Base-by-base conservation (phyloP, 768 basidiomycete species). In the Rhodotorula kratochvilovae region DNA sequence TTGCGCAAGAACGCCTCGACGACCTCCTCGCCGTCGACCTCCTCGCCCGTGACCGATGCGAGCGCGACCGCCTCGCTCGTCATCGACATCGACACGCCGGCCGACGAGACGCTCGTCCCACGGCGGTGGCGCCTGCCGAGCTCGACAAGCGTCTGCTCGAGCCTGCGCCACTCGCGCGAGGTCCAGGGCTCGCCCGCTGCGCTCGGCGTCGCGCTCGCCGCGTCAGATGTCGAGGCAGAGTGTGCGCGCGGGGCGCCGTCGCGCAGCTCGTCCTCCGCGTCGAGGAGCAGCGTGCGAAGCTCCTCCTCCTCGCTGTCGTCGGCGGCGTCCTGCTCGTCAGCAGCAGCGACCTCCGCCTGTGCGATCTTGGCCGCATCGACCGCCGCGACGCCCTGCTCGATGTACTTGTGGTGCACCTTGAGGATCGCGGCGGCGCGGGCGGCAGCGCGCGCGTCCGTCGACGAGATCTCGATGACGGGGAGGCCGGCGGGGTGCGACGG, bases 391-490 rank as follows among this genome's bases (percentile, higher is more conserved):
- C 85, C 85, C 36, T 88, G 87, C 76, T 89, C 86, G 77, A 90
- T 89, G 76, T 94, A 92, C 75, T 91, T 90, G 80, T 93, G 88
- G 76, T 94, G 88, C 89, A 90, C 85, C 80, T 90, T 92, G 76
- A 96, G 83, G 68, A 96, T 93, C 0, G 93, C 93, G 45, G 91
- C 92, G n/a, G 92, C 93, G 59, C 90, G 83, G 4, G 92, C 93
- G 57, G 93, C 93, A 27, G 91, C 91, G 68, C 85, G 84, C 4
- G 93, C 90, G 79, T 95, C 90, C 31, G 86, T 85, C 68, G 90
- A 91, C 5, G 88, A 88, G 71, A 95, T 90, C 81, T 90, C 89
- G 73, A 96, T 87, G 11, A 94, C 82, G n/a, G 85, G 73, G 10
- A 71, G 53, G 12, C 39, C 39, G 39, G 67, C 55, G 13, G 73